A percentile compares a stretch with the other conserved stretches of the same genome.
Evolutionary conservation across 1,284 basidiomycete species (phyloP).

Genomic region (Ceratobasidium sp.): DNA sequence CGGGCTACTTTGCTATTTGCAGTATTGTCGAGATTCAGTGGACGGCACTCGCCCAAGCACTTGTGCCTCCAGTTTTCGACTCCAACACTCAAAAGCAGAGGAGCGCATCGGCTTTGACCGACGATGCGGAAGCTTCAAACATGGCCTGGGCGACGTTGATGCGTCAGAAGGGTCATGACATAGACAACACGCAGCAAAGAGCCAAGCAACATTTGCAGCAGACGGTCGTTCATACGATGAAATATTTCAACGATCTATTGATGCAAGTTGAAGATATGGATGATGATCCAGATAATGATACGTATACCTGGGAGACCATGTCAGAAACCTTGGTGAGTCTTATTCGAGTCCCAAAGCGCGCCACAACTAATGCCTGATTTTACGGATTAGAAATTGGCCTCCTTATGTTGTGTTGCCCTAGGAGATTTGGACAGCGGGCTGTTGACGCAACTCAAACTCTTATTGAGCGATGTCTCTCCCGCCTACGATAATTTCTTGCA

Average conservation of each 20-base stretch:
- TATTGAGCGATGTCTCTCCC: constrained; percentile 82
- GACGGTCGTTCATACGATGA: constrained; percentile 65
- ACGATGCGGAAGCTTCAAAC: constrained; percentile 79
- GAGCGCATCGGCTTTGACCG: constrained; percentile 46
- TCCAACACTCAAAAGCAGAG: constrained; percentile 44
- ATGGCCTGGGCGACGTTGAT: constrained; percentile 75
- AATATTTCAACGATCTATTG: constrained; percentile 74
- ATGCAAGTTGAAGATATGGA: constrained; percentile 80
- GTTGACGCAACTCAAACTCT: constrained; percentile 70
- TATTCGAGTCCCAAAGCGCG: not conserved
- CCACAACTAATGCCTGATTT: constrained; percentile 26
- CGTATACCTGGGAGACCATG: constrained; percentile 87
- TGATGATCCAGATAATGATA: constrained; percentile 72
- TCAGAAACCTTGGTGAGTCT: constrained; percentile 73
- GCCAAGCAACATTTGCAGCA: constrained; percentile 55
- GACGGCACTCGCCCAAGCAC: constrained; percentile 78
- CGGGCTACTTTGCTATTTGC: constrained; percentile 85
- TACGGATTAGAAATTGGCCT: constrained; percentile 81
- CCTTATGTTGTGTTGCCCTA: constrained; percentile 79
- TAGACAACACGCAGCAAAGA: constrained; percentile 5
- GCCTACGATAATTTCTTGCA: constrained; percentile 81
- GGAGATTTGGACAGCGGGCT: constrained; percentile 72
- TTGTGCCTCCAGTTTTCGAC: constrained; percentile 55
- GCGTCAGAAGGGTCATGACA: constrained; percentile 45
- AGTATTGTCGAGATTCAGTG: constrained; percentile 83